phyloP scores from a whole-genome alignment of 768 basidiomycete species.

The Pisolithus sp. region DNA sequence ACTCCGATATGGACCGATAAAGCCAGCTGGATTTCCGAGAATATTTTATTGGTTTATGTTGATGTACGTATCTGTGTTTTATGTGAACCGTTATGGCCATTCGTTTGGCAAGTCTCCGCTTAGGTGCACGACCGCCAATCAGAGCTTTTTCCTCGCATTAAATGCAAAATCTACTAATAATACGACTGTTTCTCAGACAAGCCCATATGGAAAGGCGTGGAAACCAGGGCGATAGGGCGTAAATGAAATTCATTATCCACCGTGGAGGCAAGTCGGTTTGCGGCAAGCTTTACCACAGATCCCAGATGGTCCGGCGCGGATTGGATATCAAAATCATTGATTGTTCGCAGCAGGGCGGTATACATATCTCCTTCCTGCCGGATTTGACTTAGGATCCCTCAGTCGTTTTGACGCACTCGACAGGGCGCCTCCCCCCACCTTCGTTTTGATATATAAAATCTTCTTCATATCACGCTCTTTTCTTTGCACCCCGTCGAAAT shows the following conservation, averaged over 20 bases:
- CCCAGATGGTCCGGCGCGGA: neutral
- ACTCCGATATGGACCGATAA: too few species aligned
- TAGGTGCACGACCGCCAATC: too few species aligned
- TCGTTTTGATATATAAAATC: slow-evolving; percentile 19
- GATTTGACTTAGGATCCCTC: neutral
- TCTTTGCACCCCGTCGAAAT: slow-evolving; percentile 17
- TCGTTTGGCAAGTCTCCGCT: too few species aligned
- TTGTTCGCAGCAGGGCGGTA: neutral
- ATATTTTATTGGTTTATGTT: too few species aligned
- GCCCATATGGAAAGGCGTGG: slow-evolving; percentile 1
- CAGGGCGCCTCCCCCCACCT: neutral
- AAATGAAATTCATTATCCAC: neutral
- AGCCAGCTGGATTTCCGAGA: too few species aligned
- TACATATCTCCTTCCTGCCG: neutral
- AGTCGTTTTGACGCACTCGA: neutral
- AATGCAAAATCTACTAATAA: too few species aligned
- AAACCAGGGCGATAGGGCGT: slow-evolving; percentile 7
- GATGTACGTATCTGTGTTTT: too few species aligned
- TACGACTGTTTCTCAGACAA: too few species aligned
- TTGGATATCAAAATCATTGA: neutral
- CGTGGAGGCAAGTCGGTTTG: neutral
- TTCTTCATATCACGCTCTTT: slow-evolving; percentile 12
- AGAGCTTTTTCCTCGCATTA: too few species aligned
- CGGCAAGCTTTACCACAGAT: neutral
- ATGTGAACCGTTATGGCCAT: too few species aligned